These are phyloP conservation scores for Hysterangium stoloniferum DNA, from an alignment of 768 basidiomycete species.

Conservation along the genomic window DNA sequence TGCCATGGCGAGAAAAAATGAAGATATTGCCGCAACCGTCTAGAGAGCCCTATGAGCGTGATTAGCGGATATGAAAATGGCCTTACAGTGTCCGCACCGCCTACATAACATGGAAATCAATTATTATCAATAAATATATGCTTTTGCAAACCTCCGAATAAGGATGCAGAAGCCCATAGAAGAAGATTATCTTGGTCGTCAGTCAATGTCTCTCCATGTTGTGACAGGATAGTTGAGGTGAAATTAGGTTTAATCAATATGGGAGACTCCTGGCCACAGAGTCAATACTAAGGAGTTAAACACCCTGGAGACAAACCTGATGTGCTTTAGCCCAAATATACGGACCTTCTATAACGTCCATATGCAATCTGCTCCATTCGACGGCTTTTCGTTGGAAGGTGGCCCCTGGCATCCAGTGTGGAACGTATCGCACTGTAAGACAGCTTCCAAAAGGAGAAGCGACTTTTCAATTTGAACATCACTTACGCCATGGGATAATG, in stretches of 20 bases:
- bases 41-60: constrained; percentile 1
- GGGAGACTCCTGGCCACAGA: not conserved
- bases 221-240: not conserved
- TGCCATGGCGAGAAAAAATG: constrained; percentile 22
- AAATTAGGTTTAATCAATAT: not conserved
- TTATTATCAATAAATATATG: not conserved
- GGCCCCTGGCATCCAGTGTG: constrained; percentile 17
- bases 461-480: not conserved
- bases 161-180: constrained; percentile 15
- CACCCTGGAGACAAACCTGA: constrained; percentile 6
- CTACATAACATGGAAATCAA: constrained; percentile 6
- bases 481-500: constrained; percentile 14
- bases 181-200: constrained; percentile 6
- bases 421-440: constrained; percentile 12
- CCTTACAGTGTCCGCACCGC: constrained; percentile 18
- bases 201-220: not conserved
- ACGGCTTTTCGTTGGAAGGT: constrained; percentile 13
- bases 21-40: constrained; percentile 17
- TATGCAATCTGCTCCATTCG: constrained; percentile 7
- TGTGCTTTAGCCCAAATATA: constrained; percentile 12
- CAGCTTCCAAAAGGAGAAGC: not conserved
- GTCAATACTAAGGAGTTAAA: constrained; percentile 3
- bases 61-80: not conserved
- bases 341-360: constrained; percentile 13
- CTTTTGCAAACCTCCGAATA: constrained; percentile 16